Conservation (phyloP, 164 flowering plant species). For the Piper betle region DNA sequence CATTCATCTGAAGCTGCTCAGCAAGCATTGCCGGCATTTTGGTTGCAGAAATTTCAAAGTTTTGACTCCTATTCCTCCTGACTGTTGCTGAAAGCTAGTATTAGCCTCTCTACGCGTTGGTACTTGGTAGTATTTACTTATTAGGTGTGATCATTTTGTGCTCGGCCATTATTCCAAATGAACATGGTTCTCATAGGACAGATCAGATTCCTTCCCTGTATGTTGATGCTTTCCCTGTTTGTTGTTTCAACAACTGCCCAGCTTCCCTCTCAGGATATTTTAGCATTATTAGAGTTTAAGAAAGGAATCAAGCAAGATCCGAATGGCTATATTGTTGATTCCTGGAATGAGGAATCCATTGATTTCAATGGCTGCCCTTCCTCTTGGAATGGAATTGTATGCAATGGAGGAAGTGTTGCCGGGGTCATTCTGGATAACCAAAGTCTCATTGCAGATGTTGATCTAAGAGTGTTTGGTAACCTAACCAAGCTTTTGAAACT, state of each 20-base stretch:
- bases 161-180: not conserved
- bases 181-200: not conserved
- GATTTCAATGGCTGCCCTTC: slow-evolving; percentile 94
- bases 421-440: slow-evolving; percentile 66
- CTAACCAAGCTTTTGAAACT: slow-evolving; percentile 77
- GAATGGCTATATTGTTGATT: slow-evolving; percentile 61
- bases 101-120: too few relatives aligned
- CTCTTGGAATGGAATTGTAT: slow-evolving; percentile 94
- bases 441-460: slow-evolving; percentile 60
- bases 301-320: slow-evolving; percentile 88
- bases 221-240: slow-evolving; percentile 4
- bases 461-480: slow-evolving; percentile 68
- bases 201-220: not conserved
- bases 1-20: not conserved
- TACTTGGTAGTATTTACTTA: too few relatives aligned
- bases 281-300: slow-evolving; percentile 80
- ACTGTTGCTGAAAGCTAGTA: too few relatives aligned
- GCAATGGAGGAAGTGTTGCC: slow-evolving; percentile 73
- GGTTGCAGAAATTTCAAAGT: not conserved
- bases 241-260: slow-evolving; percentile 28
- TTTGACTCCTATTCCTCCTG: too few relatives aligned
- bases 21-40: not conserved
- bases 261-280: slow-evolving; percentile 81
- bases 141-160: too few relatives aligned
- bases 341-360: slow-evolving; percentile 95